These are phyloP conservation scores for Solanum chacoense DNA, from an alignment of 305 asterid species.

Conservation along the genomic window DNA sequence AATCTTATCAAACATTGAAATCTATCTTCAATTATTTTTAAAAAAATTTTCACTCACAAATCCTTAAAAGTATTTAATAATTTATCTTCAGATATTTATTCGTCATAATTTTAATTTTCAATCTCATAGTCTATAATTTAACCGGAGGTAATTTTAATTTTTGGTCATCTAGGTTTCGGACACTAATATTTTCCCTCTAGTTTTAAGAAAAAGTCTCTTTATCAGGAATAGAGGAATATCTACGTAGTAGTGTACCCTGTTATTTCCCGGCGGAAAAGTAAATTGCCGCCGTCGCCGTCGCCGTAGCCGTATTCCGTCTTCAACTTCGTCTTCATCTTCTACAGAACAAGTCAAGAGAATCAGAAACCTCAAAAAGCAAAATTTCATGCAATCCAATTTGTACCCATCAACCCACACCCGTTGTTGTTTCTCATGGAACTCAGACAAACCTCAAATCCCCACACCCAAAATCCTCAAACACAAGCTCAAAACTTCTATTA, in stretches of 20 bases:
- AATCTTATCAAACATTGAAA: background rate
- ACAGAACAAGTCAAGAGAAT: background rate
- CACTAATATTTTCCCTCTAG: background rate
- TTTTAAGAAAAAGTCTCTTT: background rate
- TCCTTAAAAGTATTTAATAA: too few relatives aligned
- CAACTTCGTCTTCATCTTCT: background rate
- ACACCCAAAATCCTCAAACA: slow-evolving; percentile 22
- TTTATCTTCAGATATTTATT: too few relatives aligned
- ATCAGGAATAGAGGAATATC: background rate
- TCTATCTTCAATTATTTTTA: too few relatives aligned
- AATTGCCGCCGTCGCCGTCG: background rate
- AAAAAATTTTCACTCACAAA: too few relatives aligned
- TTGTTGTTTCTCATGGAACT: slow-evolving; percentile 4
- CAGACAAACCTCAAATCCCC: slow-evolving; percentile 4
- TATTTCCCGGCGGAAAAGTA: background rate
- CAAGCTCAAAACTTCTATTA: slow-evolving; percentile 40
- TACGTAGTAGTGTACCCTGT: background rate
- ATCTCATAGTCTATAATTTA: too few relatives aligned
- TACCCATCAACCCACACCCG: background rate
- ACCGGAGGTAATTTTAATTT: too few relatives aligned
- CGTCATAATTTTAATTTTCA: too few relatives aligned
- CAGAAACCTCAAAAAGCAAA: background rate
- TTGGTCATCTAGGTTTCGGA: background rate
- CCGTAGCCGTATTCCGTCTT: background rate
- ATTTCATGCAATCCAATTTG: slow-evolving; percentile 1